Percentiles rank a stretch among this genome's conserved stretches.
These are phyloP conservation scores for Rubia peregrina DNA, from an alignment of 305 asterid species.

Conservation along the genomic window DNA sequence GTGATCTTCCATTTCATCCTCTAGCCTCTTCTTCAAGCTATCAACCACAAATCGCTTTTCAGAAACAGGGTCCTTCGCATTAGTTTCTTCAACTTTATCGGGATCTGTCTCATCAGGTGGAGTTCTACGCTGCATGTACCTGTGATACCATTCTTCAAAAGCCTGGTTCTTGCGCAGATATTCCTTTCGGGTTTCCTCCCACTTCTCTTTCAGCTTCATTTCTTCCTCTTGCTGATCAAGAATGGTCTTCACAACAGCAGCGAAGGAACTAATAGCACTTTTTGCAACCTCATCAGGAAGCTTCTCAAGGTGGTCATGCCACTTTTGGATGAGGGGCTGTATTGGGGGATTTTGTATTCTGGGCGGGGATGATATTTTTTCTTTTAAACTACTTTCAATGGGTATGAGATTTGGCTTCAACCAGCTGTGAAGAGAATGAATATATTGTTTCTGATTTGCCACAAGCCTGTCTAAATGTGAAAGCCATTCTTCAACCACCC, in stretches of 20 bases:
- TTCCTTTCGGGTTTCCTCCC: constrained; percentile 73
- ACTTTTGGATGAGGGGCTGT: constrained; percentile 63
- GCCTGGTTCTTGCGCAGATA: constrained; percentile 61
- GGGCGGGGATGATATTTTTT: constrained; percentile 63
- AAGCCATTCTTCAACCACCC: constrained; percentile 66
- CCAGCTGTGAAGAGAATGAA: constrained; percentile 64
- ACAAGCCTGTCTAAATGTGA: constrained; percentile 72
- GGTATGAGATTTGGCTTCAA: constrained; percentile 80
- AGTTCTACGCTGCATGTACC: constrained; percentile 41
- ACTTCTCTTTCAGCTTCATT: constrained; percentile 81
- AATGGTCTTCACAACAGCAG: constrained; percentile 75
- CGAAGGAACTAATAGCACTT: constrained; percentile 62
- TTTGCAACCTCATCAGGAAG: constrained; percentile 86
- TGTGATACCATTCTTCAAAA: constrained; percentile 82
- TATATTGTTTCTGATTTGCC: constrained; percentile 52
- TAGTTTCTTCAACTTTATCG: constrained; percentile 30
- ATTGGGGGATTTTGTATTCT: constrained; percentile 54
- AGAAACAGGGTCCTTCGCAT: constrained; percentile 46
- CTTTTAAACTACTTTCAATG: constrained; percentile 70
- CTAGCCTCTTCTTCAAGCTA: constrained; percentile 59
- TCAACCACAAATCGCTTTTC: constrained; percentile 71
- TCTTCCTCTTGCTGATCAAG: constrained; percentile 75
- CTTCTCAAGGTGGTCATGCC: constrained; percentile 86
- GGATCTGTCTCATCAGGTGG: constrained; percentile 38
- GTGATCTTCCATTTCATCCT: constrained; percentile 68